Evolutionary conservation across 805 yeast species (phyloP).

Genomic region (Pichia pseudocactophila): DNA sequence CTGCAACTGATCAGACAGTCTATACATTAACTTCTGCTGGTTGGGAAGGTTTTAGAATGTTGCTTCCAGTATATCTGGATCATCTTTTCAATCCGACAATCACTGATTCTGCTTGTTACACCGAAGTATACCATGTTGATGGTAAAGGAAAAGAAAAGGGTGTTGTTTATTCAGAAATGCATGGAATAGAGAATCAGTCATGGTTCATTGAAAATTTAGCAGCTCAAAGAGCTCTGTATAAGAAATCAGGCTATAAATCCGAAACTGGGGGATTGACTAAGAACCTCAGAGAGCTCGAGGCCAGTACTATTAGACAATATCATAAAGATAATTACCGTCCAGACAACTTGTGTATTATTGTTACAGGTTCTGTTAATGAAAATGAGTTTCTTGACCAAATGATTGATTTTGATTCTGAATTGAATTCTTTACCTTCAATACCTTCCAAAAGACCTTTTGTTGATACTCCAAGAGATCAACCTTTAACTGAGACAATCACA

Average conservation of each 20-base stretch:
- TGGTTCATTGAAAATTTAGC: slow-evolving; percentile 57
- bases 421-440: slow-evolving; percentile 35
- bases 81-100: slow-evolving; percentile 79
- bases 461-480: slow-evolving; percentile 48
- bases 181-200: slow-evolving; percentile 75
- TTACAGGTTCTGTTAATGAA: slow-evolving; percentile 82
- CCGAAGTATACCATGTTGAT: slow-evolving; percentile 93
- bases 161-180: slow-evolving; percentile 96
- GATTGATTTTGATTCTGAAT: slow-evolving; percentile 48
- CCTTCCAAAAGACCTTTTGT: slow-evolving; percentile 65
- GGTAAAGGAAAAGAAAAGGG: slow-evolving; percentile 89
- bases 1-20: slow-evolving; percentile 91
- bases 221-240: slow-evolving; percentile 48
- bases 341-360: slow-evolving; percentile 71
- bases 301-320: slow-evolving; percentile 66
- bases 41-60: slow-evolving; percentile 82
- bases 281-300: slow-evolving; percentile 64
- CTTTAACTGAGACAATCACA: slow-evolving; percentile 30
- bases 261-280: slow-evolving; percentile 90
- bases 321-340: slow-evolving; percentile 70
- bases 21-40: slow-evolving; percentile 90
- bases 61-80: slow-evolving; percentile 85
- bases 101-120: slow-evolving; percentile 81
- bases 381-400: slow-evolving; percentile 55
- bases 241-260: slow-evolving; percentile 72